Conservation (phyloP, 2,329 filamentous ascomycete species). For the Dothistroma septosporum region DNA sequence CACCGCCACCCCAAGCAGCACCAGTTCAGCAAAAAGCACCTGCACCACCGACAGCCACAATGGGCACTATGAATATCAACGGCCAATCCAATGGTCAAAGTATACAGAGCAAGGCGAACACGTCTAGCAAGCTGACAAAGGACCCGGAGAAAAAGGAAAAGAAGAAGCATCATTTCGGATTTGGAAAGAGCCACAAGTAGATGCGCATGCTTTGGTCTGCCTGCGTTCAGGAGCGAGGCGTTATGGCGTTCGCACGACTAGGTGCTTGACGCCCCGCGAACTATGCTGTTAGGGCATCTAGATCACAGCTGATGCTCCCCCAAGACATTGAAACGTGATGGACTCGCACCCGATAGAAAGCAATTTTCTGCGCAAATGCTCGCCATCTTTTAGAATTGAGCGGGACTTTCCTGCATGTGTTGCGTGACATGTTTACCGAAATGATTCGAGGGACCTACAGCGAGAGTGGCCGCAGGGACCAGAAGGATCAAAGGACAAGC, state of each 20-base stretch:
- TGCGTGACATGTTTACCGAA: not conserved
- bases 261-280: not conserved
- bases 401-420: too few species aligned
- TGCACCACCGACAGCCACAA: constrained; percentile 51
- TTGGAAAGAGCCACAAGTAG: constrained; percentile 27
- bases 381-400: too few species aligned
- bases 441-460: not conserved
- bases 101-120: constrained; percentile 28
- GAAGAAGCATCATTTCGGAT: constrained; percentile 33
- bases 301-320: not conserved
- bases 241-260: not conserved
- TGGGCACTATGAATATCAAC: constrained; percentile 54
- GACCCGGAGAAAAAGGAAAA: constrained; percentile 52
- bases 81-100: constrained; percentile 26
- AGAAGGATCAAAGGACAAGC: not conserved
- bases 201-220: not conserved
- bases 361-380: too few species aligned
- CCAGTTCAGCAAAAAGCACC: constrained; percentile 17
- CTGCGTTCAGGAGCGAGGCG: not conserved
- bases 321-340: not conserved
- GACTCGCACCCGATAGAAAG: too few species aligned
- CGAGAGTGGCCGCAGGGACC: not conserved
- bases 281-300: not conserved
- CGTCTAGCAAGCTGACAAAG: constrained; percentile 52
- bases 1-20: constrained; percentile 35